Evolutionary conservation across 805 yeast genomes (phyloP).

Genomic region (Zygoascus ofunaensis): DNA sequence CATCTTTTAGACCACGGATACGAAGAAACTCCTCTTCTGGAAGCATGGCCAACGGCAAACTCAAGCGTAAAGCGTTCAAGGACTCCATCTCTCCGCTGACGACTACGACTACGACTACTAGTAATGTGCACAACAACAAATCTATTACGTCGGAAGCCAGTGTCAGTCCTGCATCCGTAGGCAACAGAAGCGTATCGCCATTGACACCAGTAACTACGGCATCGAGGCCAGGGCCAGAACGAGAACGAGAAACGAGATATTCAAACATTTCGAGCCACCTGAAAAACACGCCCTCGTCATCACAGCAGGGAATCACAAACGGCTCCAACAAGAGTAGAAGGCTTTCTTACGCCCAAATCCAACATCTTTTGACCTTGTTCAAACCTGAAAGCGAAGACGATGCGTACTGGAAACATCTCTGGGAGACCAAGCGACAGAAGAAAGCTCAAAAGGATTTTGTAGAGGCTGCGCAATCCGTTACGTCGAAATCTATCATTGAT

Average conservation of each 20-base stretch:
- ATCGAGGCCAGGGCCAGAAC: no score
- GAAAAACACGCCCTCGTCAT: neutral
- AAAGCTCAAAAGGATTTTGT: neutral
- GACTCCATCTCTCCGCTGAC: neutral
- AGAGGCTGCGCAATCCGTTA: neutral
- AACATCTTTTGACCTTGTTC: constrained; percentile 19
- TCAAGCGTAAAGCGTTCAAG: neutral
- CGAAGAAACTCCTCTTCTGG: neutral
- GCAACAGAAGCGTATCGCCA: neutral
- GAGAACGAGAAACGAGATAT: no score
- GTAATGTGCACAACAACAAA: neutral
- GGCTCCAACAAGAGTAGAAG: neutral
- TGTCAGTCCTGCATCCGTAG: neutral
- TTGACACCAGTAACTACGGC: neutral
- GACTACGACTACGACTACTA: no score
- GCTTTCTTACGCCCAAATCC: constrained; percentile 20
- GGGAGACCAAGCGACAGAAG: constrained; percentile 2
- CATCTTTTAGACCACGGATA: neutral
- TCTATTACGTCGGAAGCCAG: no score
- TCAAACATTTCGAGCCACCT: neutral
- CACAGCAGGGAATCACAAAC: no score
- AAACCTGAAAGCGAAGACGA: constrained; percentile 15
- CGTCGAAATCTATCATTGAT: neutral
- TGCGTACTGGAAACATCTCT: constrained; percentile 6
- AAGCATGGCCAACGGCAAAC: neutral